phyloP scores from a whole-genome alignment of 106 monocot species.

The Ottelia alismoides region DNA sequence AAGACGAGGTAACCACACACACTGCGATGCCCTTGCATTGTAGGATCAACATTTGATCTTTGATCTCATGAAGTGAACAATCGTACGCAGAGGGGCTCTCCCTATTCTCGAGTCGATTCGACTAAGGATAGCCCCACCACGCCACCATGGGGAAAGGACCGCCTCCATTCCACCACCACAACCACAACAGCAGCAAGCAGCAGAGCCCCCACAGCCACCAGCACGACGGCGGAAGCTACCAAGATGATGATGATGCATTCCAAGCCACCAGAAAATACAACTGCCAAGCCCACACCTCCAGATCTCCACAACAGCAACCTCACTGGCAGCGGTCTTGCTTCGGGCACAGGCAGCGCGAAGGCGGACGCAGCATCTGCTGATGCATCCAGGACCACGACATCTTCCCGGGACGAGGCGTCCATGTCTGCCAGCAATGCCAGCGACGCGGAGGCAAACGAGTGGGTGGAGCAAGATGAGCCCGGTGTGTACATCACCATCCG shows the following conservation, averaged over 20 bases:
- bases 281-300: slow-evolving; percentile 40
- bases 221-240: slow-evolving; percentile 1
- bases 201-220: slow-evolving; percentile 1
- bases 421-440: slow-evolving; percentile 80
- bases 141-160: slow-evolving; percentile 8
- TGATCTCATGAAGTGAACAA: neutral
- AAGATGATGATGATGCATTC: neutral
- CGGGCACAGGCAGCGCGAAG: slow-evolving; percentile 18
- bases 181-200: slow-evolving; percentile 3
- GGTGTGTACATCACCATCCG: slow-evolving; percentile 90
- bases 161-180: neutral
- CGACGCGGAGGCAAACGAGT: slow-evolving; percentile 67
- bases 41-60: no score
- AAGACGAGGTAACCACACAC: slow-evolving; percentile 26
- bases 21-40: no score
- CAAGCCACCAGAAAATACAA: neutral
- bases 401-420: slow-evolving; percentile 70
- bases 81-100: slow-evolving; percentile 54
- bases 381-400: slow-evolving; percentile 69
- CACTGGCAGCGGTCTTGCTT: neutral
- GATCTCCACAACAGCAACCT: neutral
- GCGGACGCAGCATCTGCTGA: slow-evolving; percentile 23
- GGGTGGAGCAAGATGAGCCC: slow-evolving; percentile 95
- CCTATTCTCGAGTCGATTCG: slow-evolving; percentile 56
- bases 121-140: slow-evolving; percentile 52